Base-by-base conservation (phyloP, 306 rosid genomes). In the Phaseolus lunatus region DNA sequence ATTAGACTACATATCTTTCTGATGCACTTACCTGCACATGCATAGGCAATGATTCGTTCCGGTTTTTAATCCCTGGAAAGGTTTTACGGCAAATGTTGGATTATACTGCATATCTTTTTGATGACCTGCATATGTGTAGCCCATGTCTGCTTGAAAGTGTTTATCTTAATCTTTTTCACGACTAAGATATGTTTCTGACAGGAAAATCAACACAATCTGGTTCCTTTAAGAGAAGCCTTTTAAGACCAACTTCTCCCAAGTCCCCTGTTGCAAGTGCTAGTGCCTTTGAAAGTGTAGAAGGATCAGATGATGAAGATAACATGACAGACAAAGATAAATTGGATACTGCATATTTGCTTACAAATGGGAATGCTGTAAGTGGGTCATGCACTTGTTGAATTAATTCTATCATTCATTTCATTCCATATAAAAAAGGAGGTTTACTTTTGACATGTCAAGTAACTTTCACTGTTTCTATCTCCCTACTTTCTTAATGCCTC, bases 241-340 rank as follows among this genome's bases (percentile, higher is more conserved):
- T 91, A 64, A 80, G 93, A 83, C 80, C 91, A 70, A 85, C 84
- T 64, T 89, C 98, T 77, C 97, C 98, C 20, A 96, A 89, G 83
- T 92, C 99, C 43, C 99, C 99, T 22, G 97, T 85, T 89, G 94
- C 90, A 86, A 96, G 99, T 86, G 94, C 85, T 31, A 89, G 93
- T 77, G 98, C 94, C 70, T 93, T 93, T 52, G 99, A 91, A 81
- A 96, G 99, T 72, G 85, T 89, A 49, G 98, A 93, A 49, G 99
- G 89, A 50, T 96, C 99, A 20, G 99, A 96, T 41, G 97, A 89
- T 16, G 99, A 95, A 77, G 93, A 92, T 37, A 73, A 80, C 79
- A 9, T 69, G 56, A 9, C 70, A 19, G 97, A 90, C 48, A 79
- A 45, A 80, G 73, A 83, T 56, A 81, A 87, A 75, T 62, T 87